Evolutionary conservation across 2,329 filamentous ascomycete species (phyloP).

Genomic region (Macrophomina tecta): DNA sequence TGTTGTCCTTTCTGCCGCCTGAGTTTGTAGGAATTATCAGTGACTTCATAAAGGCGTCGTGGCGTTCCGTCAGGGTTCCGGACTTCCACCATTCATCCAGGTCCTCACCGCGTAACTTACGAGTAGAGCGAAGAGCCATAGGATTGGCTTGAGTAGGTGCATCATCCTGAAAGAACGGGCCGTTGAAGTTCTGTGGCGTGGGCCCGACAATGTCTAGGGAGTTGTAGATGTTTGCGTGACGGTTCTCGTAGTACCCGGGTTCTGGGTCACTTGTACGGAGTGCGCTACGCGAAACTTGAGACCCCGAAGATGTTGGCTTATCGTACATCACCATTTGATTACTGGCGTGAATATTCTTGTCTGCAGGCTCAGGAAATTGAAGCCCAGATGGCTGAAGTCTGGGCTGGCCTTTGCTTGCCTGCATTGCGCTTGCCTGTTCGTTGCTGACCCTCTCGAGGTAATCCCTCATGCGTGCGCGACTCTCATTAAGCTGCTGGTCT

Average conservation of each 20-base stretch:
- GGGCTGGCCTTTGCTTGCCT: too few relatives aligned
- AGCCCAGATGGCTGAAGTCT: background rate
- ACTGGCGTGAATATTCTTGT: background rate
- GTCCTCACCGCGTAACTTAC: conserved; percentile 41
- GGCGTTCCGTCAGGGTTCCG: conserved; percentile 31
- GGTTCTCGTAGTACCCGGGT: conserved; percentile 10
- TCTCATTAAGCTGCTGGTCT: background rate
- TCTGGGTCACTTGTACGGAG: conserved; percentile 25
- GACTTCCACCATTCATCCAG: conserved; percentile 50
- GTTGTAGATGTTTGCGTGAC: conserved; percentile 10
- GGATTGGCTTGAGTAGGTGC: conserved; percentile 39
- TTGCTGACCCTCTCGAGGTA: conserved; percentile 22
- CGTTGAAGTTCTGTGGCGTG: conserved; percentile 44
- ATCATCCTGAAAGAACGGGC: conserved; percentile 44
- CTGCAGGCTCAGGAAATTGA: background rate
- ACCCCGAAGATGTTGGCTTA: conserved; percentile 11
- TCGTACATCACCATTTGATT: background rate
- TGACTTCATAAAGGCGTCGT: conserved; percentile 11
- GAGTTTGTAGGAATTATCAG: background rate
- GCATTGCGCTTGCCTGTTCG: background rate
- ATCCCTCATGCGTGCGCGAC: conserved; percentile 24
- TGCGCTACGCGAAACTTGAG: conserved; percentile 8
- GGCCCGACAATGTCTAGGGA: conserved; percentile 31
- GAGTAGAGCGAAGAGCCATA: conserved; percentile 35
- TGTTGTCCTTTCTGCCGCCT: conserved; percentile 31